Percentiles rank a stretch among this genome's conserved stretches.
Evolutionary conservation across 768 basidiomycete species (phyloP).

Genomic region (Amanita subjunquillea): DNA sequence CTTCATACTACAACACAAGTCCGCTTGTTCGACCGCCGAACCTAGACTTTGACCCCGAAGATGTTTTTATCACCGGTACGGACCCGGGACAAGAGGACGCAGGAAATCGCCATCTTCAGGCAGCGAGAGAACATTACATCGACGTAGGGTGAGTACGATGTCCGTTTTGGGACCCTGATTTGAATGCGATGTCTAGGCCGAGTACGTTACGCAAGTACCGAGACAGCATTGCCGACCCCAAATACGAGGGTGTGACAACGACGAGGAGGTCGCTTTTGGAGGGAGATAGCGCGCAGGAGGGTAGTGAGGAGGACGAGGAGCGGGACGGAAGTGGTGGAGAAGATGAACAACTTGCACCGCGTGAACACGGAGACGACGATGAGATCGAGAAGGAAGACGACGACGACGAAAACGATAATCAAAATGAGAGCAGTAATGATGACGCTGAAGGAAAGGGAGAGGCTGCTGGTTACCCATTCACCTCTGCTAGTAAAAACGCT

Average conservation of each 20-base stretch:
- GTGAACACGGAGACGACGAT: slow-evolving; percentile 9
- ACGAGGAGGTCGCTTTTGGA: slow-evolving; percentile 50
- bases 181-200: slow-evolving; percentile 30
- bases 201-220: slow-evolving; percentile 57
- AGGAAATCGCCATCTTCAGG: slow-evolving; percentile 19
- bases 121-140: slow-evolving; percentile 66
- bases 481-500: slow-evolving; percentile 2
- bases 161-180: not conserved
- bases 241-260: slow-evolving; percentile 65
- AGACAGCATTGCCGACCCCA: slow-evolving; percentile 60
- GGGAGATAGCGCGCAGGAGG: slow-evolving; percentile 20
- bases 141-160: slow-evolving; percentile 60
- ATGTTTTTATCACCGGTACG: slow-evolving; percentile 40
- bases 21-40: slow-evolving; percentile 5
- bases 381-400: slow-evolving; percentile 9
- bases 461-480: not conserved
- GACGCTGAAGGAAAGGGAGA: slow-evolving; percentile 1
- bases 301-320: slow-evolving; percentile 17
- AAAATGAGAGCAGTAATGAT: slow-evolving; percentile 4
- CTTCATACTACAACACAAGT: not conserved
- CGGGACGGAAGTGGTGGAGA: slow-evolving; percentile 10
- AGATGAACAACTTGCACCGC: slow-evolving; percentile 1
- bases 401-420: not conserved
- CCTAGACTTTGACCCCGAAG: slow-evolving; percentile 70
- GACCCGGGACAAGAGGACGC: slow-evolving; percentile 29